Conservation (phyloP, 1,139 yeast genomes). For the Candida albicans region DNA sequence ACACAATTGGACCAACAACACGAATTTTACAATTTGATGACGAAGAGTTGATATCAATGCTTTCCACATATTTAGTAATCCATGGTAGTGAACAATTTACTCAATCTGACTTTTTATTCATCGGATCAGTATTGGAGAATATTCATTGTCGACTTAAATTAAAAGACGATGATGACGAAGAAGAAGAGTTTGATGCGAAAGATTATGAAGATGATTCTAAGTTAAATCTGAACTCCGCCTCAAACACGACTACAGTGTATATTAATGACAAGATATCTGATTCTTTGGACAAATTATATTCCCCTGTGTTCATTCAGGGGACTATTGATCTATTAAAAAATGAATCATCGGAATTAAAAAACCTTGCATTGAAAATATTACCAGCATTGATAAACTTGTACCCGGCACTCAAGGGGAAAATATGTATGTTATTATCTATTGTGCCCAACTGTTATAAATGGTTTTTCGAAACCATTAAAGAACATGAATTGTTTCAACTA, state of each 20-base stretch:
- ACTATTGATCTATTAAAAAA: conserved; percentile 21
- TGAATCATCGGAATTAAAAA: conserved; percentile 12
- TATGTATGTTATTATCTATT: conserved; percentile 40
- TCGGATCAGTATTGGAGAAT: conserved; percentile 24
- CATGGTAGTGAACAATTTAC: conserved; percentile 20
- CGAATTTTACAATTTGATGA: not conserved
- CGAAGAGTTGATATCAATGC: conserved; percentile 15
- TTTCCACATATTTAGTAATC: conserved; percentile 21
- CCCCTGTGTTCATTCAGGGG: conserved; percentile 24
- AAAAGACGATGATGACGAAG: conserved; percentile 10
- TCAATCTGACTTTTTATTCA: conserved; percentile 20
- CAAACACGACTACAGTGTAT: not conserved
- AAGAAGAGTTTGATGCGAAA: conserved; percentile 1
- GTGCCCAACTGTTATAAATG: conserved; percentile 33
- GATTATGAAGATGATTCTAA: conserved; percentile 5
- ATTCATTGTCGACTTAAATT: conserved; percentile 21
- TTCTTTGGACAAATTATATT: conserved; percentile 17
- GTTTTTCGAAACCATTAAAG: conserved; percentile 25
- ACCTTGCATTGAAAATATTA: conserved; percentile 21
- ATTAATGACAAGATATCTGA: conserved; percentile 1
- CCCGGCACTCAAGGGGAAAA: conserved; percentile 31
- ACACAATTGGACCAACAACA: not conserved
- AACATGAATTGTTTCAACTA: conserved; percentile 19
- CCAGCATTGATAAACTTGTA: conserved; percentile 31
- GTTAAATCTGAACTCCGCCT: too few relatives aligned